A percentile compares a stretch with the other conserved stretches of the same genome.
phyloP scores from a whole-genome alignment of 2,329 filamentous ascomycete species.

The Pseudogymnoascus sp. region DNA sequence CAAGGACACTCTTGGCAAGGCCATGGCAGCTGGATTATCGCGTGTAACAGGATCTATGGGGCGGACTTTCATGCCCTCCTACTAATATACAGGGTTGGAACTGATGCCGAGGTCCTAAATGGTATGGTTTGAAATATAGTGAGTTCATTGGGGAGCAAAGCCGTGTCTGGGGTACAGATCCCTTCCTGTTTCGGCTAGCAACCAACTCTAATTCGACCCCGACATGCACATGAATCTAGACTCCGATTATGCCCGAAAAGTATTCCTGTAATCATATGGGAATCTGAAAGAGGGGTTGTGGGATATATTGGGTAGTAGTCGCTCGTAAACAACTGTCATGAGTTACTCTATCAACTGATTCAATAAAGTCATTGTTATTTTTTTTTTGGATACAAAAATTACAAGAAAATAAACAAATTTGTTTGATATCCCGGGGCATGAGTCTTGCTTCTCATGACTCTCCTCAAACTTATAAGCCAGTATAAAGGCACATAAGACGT shows the following conservation, averaged over 20 bases:
- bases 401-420: background rate
- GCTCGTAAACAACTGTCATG: background rate
- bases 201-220: slow-evolving; percentile 2
- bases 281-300: slow-evolving; percentile 4
- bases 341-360: background rate
- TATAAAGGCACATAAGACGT: slow-evolving; percentile 1
- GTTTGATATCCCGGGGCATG: background rate
- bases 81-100: background rate
- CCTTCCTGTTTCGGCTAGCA: background rate
- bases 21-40: slow-evolving; percentile 17
- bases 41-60: background rate
- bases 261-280: background rate
- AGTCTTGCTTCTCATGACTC: background rate
- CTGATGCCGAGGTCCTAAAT: slow-evolving; percentile 5
- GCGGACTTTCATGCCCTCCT: slow-evolving; percentile 3
- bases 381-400: background rate
- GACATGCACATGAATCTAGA: slow-evolving; percentile 4
- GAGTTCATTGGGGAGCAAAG: slow-evolving; percentile 6
- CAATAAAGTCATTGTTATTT: background rate
- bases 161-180: slow-evolving; percentile 4
- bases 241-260: slow-evolving; percentile 6
- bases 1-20: slow-evolving; percentile 33
- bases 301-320: slow-evolving; percentile 4
- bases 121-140: slow-evolving; percentile 7
- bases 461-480: background rate